These are phyloP conservation scores for Orobanche coerulescens DNA, from an alignment of 257 asterid species.

Conservation along the genomic window DNA sequence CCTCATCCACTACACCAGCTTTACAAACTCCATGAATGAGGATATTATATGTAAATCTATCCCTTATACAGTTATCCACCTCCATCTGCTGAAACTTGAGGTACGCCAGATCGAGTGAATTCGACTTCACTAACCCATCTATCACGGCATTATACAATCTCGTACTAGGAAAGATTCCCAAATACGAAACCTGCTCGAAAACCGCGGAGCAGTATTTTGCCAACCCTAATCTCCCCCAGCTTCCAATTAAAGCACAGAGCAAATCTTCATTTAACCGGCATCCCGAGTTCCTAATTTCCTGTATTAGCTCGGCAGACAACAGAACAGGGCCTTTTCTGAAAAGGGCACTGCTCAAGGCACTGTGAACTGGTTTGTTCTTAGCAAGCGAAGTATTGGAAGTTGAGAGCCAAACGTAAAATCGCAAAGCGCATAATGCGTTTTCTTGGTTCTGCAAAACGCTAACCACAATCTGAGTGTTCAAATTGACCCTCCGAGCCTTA, in stretches of 20 bases:
- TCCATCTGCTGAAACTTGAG: conserved; percentile 93
- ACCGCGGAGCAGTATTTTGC: conserved; percentile 73
- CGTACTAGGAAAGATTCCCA: conserved; percentile 65
- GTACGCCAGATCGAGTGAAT: conserved; percentile 87
- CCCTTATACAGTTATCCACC: conserved; percentile 70
- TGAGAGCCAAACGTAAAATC: conserved; percentile 69
- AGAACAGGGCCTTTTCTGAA: conserved; percentile 71
- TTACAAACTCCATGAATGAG: conserved; percentile 92
- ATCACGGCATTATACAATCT: conserved; percentile 85
- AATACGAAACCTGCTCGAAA: conserved; percentile 79
- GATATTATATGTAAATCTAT: conserved; percentile 78
- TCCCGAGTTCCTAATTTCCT: conserved; percentile 54
- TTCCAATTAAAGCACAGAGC: conserved; percentile 58
- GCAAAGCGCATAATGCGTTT: conserved; percentile 44
- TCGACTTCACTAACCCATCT: conserved; percentile 75
- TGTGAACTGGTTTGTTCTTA: conserved; percentile 42
- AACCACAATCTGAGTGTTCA: conserved; percentile 39
- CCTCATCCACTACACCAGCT: conserved; percentile 85
- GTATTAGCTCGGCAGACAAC: conserved; percentile 61
- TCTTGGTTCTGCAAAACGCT: conserved; percentile 80
- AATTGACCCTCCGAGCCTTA: conserved; percentile 32
- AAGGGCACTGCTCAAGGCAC: conserved; percentile 53
- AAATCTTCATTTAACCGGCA: conserved; percentile 51
- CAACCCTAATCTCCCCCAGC: conserved; percentile 93
- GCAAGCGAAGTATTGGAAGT: conserved; percentile 37